Base-by-base conservation (phyloP, 495 filamentous ascomycete species). In the Annulohypoxylon nitens region DNA sequence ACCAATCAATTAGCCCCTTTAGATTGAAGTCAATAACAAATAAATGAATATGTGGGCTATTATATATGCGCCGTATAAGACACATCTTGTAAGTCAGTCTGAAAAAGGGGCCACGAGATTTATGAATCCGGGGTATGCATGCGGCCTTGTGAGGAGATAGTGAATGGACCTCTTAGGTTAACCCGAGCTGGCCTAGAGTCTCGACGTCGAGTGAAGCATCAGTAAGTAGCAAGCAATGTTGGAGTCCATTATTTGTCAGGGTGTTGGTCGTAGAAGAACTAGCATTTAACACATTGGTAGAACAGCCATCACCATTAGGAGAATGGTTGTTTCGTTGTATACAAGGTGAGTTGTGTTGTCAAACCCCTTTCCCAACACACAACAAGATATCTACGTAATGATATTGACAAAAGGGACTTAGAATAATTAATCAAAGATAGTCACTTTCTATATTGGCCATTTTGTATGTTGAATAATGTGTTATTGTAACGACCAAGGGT, bases 191-290 rank as follows among this genome's bases (percentile, higher is more conserved):
- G 43, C 4, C 58, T 23, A 67, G 33, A 12, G 4, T 51, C 45
- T 58, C 59, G 70, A 43, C 11, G 5, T 14, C 37, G 16, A 20
- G 30, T 4, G 16, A 33, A 33, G 36, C 1, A 45, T 39, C 26
- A 25, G n/a, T 30, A 33, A 65, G 34, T 3, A 4, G 23, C 26
- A 34, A 16, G 20, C 41, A 0, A 12, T 16, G 23, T 51, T 8
- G n/a, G 57, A 4, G 20, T 12, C 3, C 8, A 48, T 45, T 73
- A 69, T 73, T 73, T 69, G 70, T 73, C 61, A 69, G 37, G 45
- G 16, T 33, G 54, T 16, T n/a, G 54, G 4, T 23, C 25, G 2
- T 51, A 20, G 41, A 61, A 53, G 54, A 47, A 37, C 59, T 48
- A 61, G 61, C 23, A 33, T 12, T 36, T 7, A 43, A 60, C 14